Conservation (phyloP, 192 early-diverging fungal species). For the Chytriomyces confervae region DNA sequence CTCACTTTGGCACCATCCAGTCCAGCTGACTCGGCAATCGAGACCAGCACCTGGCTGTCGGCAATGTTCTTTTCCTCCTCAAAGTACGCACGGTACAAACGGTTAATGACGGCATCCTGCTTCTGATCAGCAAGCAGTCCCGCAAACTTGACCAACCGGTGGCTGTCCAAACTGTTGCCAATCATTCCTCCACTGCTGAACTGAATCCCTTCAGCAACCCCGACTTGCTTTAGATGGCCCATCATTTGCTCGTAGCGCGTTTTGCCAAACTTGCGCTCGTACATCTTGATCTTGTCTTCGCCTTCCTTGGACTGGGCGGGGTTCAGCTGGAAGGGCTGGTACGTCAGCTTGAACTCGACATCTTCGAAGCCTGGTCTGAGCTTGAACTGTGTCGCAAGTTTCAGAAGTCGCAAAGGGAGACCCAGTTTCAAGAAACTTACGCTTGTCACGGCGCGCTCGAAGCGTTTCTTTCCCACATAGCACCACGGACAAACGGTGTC, state of each 20-base stretch:
- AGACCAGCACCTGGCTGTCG: constrained; percentile 62
- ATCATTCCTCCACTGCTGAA: constrained; percentile 70
- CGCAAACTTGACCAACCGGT: constrained; percentile 70
- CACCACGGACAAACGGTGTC: constrained; percentile 82
- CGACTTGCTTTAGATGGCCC: constrained; percentile 58
- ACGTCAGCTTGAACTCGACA: constrained; percentile 63
- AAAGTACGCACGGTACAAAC: constrained; percentile 73
- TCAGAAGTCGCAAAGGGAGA: background rate
- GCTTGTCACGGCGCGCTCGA: constrained; percentile 63
- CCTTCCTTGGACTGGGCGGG: constrained; percentile 60
- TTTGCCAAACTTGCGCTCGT: constrained; percentile 72
- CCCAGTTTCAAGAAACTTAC: background rate
- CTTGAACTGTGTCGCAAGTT: background rate
- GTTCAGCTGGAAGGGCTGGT: constrained; percentile 77
- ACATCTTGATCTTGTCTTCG: constrained; percentile 57
- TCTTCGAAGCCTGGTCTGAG: constrained; percentile 53
- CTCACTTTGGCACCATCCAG: constrained; percentile 57
- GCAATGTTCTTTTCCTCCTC: constrained; percentile 73
- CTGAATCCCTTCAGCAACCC: constrained; percentile 68
- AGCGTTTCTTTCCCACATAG: constrained; percentile 75
- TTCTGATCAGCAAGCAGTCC: constrained; percentile 42
- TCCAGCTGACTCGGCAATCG: constrained; percentile 63
- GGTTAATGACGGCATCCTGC: constrained; percentile 64
- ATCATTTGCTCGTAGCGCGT: constrained; percentile 57
- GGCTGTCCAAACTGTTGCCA: constrained; percentile 65